A percentile compares a stretch with the other conserved stretches of the same genome.
phyloP scores from a whole-genome alignment of 2,329 filamentous ascomycete species.

The Aspergillus quadrilineatus region DNA sequence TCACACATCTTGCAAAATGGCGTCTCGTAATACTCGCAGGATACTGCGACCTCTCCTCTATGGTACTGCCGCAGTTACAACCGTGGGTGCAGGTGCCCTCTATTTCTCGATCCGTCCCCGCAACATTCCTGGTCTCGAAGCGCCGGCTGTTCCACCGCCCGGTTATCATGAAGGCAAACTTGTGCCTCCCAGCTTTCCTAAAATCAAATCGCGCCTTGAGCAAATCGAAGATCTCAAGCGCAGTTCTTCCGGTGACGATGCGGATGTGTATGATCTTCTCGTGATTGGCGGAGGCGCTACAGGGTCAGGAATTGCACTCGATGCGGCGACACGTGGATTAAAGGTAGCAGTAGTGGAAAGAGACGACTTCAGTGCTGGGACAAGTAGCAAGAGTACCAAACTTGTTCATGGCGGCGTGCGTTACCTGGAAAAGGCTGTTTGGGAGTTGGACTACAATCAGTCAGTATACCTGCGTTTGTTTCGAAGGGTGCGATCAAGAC shows the following conservation, averaged over 20 bases:
- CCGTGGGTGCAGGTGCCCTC: conserved; percentile 55
- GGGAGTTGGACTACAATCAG: conserved; percentile 81
- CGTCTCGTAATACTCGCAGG: conserved; percentile 45
- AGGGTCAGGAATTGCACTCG: conserved; percentile 75
- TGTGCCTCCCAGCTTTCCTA: conserved; percentile 52
- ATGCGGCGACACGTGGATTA: conserved; percentile 74
- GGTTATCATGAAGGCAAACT: conserved; percentile 61
- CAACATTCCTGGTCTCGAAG: conserved; percentile 63
- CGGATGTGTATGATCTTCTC: conserved; percentile 67
- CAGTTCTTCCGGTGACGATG: conserved; percentile 31
- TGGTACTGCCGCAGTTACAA: conserved; percentile 54
- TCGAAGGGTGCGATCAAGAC: neutral
- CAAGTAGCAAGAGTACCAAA: conserved; percentile 84
- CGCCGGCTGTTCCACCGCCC: conserved; percentile 62
- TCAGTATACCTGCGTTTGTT: conserved; percentile 37
- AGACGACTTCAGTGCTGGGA: conserved; percentile 79
- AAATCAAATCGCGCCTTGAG: conserved; percentile 50
- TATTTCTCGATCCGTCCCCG: conserved; percentile 64
- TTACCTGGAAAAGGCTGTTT: conserved; percentile 83
- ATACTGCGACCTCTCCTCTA: conserved; percentile 60
- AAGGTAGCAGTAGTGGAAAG: conserved; percentile 79
- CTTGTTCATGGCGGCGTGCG: conserved; percentile 81
- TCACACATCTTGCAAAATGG: conserved; percentile 30
- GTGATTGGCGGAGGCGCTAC: conserved; percentile 79
- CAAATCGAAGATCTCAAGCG: conserved; percentile 54